phyloP scores from a whole-genome alignment of 2,329 filamentous ascomycete species.

The Pezicula neosporulosa region DNA sequence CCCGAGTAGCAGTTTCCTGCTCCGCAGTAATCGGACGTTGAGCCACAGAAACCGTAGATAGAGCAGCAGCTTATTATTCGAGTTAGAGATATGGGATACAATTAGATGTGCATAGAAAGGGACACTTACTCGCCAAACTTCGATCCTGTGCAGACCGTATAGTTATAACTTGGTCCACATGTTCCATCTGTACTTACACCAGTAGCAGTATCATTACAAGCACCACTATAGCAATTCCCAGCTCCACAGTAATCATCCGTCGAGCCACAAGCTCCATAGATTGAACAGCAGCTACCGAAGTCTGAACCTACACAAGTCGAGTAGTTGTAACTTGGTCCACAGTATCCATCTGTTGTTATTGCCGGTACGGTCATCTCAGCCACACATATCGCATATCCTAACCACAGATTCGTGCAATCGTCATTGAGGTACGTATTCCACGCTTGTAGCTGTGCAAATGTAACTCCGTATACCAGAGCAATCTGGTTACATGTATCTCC shows the following conservation, averaged over 20 bases:
- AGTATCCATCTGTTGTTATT: conserved; percentile 8
- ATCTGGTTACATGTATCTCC: conserved; percentile 5
- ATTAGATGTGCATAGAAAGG: background rate
- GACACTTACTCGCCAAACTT: background rate
- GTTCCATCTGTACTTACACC: background rate
- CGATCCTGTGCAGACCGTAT: background rate
- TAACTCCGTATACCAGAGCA: conserved; percentile 1
- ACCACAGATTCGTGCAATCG: background rate
- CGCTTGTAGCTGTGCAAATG: conserved; percentile 6
- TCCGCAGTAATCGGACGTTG: conserved; percentile 19
- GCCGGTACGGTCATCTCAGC: conserved; percentile 1
- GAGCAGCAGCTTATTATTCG: conserved; percentile 1
- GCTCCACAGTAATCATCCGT: conserved; percentile 16
- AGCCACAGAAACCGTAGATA: conserved; percentile 10
- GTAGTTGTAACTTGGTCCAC: conserved; percentile 4
- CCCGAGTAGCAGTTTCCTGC: conserved; percentile 22
- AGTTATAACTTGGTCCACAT: conserved; percentile 2
- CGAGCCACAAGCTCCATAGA: conserved; percentile 5
- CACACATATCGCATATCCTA: background rate
- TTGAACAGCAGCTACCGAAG: conserved; percentile 9
- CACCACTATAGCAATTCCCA: background rate
- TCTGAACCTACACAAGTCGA: conserved; percentile 4
- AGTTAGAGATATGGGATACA: background rate
- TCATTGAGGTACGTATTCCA: conserved; percentile 11
- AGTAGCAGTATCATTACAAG: conserved; percentile 1